Conservation (phyloP, 148 eudicot species). For the Tetragonia tetragonoides region DNA sequence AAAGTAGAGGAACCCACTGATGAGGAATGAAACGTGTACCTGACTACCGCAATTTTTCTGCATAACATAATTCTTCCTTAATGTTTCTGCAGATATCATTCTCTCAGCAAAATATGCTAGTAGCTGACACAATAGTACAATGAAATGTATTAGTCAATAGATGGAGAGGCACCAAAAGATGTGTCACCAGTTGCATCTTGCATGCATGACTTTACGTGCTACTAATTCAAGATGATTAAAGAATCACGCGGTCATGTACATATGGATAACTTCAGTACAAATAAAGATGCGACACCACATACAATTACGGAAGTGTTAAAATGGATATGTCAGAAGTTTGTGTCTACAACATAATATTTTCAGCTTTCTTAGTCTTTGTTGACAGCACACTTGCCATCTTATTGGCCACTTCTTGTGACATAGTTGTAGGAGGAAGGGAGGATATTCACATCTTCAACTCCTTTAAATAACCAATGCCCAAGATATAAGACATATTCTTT, state of each 20-base stretch:
- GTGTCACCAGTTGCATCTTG: not conserved
- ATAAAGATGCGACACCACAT: not conserved
- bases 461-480: too few species aligned
- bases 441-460: too few species aligned
- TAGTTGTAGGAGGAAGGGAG: too few species aligned
- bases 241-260: not conserved
- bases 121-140: slow-evolving; percentile 41
- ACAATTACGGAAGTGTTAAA: not conserved
- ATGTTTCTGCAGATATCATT: slow-evolving; percentile 70
- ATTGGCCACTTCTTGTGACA: too few species aligned
- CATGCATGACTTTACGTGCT: not conserved
- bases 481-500: too few species aligned
- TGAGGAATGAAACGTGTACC: slow-evolving; percentile 39
- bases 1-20: slow-evolving; percentile 1
- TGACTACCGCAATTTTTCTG: slow-evolving; percentile 50
- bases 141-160: not conserved
- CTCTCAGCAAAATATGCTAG: slow-evolving; percentile 74
- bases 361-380: not conserved
- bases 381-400: too few species aligned
- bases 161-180: not conserved
- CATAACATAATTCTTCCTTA: slow-evolving; percentile 68
- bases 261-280: not conserved
- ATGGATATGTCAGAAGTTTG: not conserved
- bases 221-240: not conserved
- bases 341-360: not conserved